Conservation (phyloP, 2,329 filamentous ascomycete genomes). For the Mycosphaerelloides madeirae region DNA sequence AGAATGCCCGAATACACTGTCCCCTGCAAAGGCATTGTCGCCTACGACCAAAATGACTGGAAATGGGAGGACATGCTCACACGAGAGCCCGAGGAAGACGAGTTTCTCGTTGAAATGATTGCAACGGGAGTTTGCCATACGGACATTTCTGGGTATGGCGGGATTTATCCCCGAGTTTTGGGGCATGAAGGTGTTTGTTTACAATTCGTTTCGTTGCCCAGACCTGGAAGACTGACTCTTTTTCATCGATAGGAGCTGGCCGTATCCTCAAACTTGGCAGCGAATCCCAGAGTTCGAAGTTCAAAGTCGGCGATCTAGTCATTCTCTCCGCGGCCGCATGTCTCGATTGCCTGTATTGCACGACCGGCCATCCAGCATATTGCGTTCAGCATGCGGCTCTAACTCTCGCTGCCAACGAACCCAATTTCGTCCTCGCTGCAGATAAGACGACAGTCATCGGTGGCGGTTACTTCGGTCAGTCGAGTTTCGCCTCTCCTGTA, state of each 20-base stretch:
- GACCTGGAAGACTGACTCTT: neutral
- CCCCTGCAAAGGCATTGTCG: slow-evolving; percentile 27
- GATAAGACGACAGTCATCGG: slow-evolving; percentile 18
- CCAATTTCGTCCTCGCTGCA: slow-evolving; percentile 17
- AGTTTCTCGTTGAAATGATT: slow-evolving; percentile 48
- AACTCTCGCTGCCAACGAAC: slow-evolving; percentile 18
- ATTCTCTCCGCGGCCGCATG: slow-evolving; percentile 43
- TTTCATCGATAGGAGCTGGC: slow-evolving; percentile 15
- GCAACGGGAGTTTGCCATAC: slow-evolving; percentile 53
- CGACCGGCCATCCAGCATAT: slow-evolving; percentile 41
- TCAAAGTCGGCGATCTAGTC: slow-evolving; percentile 37
- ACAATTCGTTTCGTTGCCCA: too few relatives aligned
- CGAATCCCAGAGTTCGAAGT: slow-evolving; percentile 6
- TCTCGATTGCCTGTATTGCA: slow-evolving; percentile 42
- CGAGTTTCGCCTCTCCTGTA: slow-evolving; percentile 31
- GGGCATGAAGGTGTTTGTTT: slow-evolving; percentile 29
- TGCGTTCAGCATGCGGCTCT: slow-evolving; percentile 42
- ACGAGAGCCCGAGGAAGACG: slow-evolving; percentile 31
- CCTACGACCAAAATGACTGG: slow-evolving; percentile 23
- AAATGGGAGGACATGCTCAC: slow-evolving; percentile 19
- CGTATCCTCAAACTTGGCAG: slow-evolving; percentile 17
- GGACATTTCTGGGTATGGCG: slow-evolving; percentile 31
- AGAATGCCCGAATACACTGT: slow-evolving; percentile 20
- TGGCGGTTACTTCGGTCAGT: slow-evolving; percentile 38
- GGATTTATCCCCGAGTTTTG: slow-evolving; percentile 22